phyloP scores from a whole-genome alignment of 768 basidiomycete genomes.

The Piloderma croceum region DNA sequence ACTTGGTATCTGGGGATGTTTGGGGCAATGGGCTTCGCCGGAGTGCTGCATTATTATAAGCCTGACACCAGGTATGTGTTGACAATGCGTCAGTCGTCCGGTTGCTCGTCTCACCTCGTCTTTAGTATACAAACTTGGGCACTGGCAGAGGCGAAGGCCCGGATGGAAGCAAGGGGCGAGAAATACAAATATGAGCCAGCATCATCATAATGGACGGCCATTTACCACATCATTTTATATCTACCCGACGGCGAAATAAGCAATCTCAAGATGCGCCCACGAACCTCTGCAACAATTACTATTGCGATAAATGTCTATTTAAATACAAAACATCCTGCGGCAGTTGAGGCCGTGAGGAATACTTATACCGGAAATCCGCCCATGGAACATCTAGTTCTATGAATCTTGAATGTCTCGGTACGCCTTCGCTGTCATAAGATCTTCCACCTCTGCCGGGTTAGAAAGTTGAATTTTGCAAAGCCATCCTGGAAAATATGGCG shows the following conservation, averaged over 20 bases:
- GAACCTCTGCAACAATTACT: no score
- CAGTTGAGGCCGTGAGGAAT: conserved; percentile 10
- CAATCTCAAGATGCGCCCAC: no score
- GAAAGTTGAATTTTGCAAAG: conserved; percentile 88
- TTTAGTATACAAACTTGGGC: conserved; percentile 90
- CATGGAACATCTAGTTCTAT: conserved; percentile 32
- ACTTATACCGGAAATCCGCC: conserved; percentile 1
- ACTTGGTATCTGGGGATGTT: conserved; percentile 92
- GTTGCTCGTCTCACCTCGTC: not conserved
- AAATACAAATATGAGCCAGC: conserved; percentile 74
- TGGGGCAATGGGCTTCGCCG: conserved; percentile 72
- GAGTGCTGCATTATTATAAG: conserved; percentile 82
- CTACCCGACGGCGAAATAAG: no score
- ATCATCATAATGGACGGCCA: not conserved
- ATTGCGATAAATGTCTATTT: no score
- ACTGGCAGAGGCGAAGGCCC: conserved; percentile 76
- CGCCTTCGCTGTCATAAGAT: conserved; percentile 66
- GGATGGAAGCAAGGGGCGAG: conserved; percentile 93
- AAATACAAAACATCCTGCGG: no score
- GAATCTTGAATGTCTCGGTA: conserved; percentile 61
- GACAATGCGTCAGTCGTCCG: not conserved
- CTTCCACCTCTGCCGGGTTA: conserved; percentile 72
- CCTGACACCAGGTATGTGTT: conserved; percentile 80
- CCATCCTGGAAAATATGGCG: conserved; percentile 61
- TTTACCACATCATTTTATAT: no score